Evolutionary conservation across 306 rosid species (phyloP), one percentile per base, ranked within the genome.

Genomic region (Trifolium pratense): DNA sequence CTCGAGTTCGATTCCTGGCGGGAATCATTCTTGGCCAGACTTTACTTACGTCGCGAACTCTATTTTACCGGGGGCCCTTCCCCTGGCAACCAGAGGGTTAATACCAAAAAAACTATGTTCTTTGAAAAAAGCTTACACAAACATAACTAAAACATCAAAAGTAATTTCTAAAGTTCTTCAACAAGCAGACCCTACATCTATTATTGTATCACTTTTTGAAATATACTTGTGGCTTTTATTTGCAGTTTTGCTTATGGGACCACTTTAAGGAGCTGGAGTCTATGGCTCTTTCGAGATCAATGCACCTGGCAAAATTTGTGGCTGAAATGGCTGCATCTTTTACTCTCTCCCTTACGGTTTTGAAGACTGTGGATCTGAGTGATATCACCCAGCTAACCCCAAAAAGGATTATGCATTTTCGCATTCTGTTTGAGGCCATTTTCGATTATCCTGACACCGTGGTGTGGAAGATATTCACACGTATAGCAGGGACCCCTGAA

Each of bases 181-280:
- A 36, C 39, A 36, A 36, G 0, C 2, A 1, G 9, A 8, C 39
- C 39, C 39, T 43, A 13, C 16, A 39, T 39, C 43, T 39, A 39
- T 39, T 39, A 39, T 39, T 39, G 43, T 3, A 39, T 39, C 43
- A 39, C 43, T 9, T 39, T 39, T 39, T 39, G 13, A 39, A 39
- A 39, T 39, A 8, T 39, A 9, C 16, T 13, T 43, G 43, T 43
- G 53, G 37, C 62, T 12, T 70, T 32, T 49, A 34, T 74, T 81
- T 71, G 67, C 87, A 91, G 95, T 89, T 88, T 86, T 94, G 98
- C 78, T 73, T 94, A 25, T 91, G 98, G 98, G 98, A 94, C 75
- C 91, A 87, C 66, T 86, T 88, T 71, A 94, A 89, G 88, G 91
- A 88, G 76, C 66, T 94, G 74, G 97, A 94, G 71, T 81, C 96